Evolutionary conservation across 345 rosid species (phyloP).

Genomic region (Gossypium turneri): DNA sequence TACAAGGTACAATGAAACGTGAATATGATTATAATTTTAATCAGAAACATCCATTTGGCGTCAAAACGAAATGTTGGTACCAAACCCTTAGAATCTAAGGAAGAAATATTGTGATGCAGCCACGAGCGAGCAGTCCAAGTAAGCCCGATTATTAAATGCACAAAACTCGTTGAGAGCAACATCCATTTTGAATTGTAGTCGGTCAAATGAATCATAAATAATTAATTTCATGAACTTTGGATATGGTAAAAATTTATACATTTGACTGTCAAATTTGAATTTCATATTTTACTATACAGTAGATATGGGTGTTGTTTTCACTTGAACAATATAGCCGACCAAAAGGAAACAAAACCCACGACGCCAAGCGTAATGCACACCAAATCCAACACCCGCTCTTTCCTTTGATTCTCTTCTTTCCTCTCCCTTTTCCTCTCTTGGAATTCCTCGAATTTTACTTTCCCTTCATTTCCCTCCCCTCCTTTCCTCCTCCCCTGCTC

Average conservation of each 20-base stretch:
- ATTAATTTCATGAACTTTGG: background rate
- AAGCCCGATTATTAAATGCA: too few species aligned
- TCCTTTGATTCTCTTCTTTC: slow-evolving; percentile 28
- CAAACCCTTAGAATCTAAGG: too few species aligned
- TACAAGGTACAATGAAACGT: too few species aligned
- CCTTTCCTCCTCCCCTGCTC: slow-evolving; percentile 27
- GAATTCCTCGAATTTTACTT: slow-evolving; percentile 22
- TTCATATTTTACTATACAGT: background rate
- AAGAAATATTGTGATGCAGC: too few species aligned
- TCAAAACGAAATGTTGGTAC: too few species aligned
- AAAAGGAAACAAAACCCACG: slow-evolving; percentile 41
- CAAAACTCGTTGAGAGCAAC: too few species aligned
- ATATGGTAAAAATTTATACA: background rate
- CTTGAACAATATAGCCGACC: slow-evolving; percentile 47
- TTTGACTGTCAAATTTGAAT: background rate
- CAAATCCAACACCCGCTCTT: slow-evolving; percentile 35
- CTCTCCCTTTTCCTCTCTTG: slow-evolving; percentile 38
- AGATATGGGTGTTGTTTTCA: slow-evolving; percentile 1
- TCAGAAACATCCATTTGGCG: too few species aligned
- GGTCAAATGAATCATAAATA: background rate
- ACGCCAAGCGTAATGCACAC: slow-evolving; percentile 36
- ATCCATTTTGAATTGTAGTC: too few species aligned
- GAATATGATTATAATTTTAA: too few species aligned
- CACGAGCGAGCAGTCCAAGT: too few species aligned
- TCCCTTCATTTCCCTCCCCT: background rate